Base-by-base conservation (phyloP, 2,329 filamentous ascomycete genomes). In the Colletotrichum salicis region DNA sequence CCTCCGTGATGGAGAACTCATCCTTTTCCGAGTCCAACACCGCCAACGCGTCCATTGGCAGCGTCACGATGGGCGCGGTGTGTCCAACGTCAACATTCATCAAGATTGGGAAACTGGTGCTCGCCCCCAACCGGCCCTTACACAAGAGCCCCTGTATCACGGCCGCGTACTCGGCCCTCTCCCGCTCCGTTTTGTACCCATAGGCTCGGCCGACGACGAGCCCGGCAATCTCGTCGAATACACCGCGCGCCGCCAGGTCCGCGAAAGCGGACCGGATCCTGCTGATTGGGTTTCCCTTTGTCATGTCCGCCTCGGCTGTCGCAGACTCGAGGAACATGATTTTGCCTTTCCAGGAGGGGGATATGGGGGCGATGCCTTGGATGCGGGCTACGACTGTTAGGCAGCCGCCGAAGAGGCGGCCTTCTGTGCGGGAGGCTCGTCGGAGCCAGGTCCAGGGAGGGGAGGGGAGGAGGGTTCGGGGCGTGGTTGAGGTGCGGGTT, bases 21-120 rank as follows among this genome's bases (percentile, higher is more conserved):
- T 84, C 81, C 12, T 65, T 77, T 22, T 80, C 81, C 0, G 81
- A 82, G 72, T 85, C 83, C 51, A 85, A 62, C 35, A 76, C 72
- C 19, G 77, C 82, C 71, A 84, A 52, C 1, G 79, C 78, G 74
- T 83, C 83, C 54, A 76, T 80, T 0, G 82, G 83, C 31, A 86
- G 68, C 0, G 84, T 86, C 5, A 85, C 76, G 74, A 84, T 79
- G 0, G 84, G 83, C 10, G 76, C 77, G 0, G 83, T 84, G 72
- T 86, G 83, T 0, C 84, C 84, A 56, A 86, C 76, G 55, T 86
- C 84, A 0, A 85, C 80, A 29, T 80, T 79, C 10, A 82, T 81
- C 63, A 86, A 37, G 11, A 86, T 83, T 0, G 84, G 84, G 64
- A 84, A 84, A 57, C 74, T 76, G 7, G 29, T 37, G 2, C 75